phyloP scores from a whole-genome alignment of 1,284 basidiomycete species.

The Anthracocystis panici-leucophaei region DNA sequence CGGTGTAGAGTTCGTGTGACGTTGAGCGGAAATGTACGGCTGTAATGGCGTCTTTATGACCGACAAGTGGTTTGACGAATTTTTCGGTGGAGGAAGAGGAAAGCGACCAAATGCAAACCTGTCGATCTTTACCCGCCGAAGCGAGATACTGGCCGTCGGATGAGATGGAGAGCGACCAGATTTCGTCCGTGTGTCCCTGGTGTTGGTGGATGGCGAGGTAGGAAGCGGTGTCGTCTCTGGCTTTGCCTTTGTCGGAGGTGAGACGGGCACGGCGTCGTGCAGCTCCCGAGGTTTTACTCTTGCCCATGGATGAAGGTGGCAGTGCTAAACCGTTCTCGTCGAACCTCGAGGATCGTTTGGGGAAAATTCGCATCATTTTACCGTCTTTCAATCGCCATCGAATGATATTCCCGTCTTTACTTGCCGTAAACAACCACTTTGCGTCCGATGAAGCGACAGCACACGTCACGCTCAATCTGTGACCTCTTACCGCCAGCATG shows the following conservation, averaged over 20 bases:
- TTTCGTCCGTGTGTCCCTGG: conserved; percentile 85
- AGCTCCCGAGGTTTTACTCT: conserved; percentile 48
- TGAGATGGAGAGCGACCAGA: conserved; percentile 84
- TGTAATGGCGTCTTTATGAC: conserved; percentile 71
- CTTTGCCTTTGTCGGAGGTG: conserved; percentile 4
- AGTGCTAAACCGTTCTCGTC: conserved; percentile 15
- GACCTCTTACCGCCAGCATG: conserved; percentile 75
- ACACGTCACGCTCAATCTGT: conserved; percentile 81
- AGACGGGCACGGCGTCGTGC: conserved; percentile 42
- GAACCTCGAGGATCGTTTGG: conserved; percentile 26
- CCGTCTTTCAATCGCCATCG: conserved; percentile 66
- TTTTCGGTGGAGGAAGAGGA: background rate
- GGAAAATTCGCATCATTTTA: conserved; percentile 53
- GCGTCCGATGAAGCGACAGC: conserved; percentile 80
- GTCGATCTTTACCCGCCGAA: conserved; percentile 85
- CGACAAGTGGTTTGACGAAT: conserved; percentile 81
- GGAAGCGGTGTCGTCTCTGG: conserved; percentile 1
- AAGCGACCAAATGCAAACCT: conserved; percentile 62
- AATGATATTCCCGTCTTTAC: conserved; percentile 64
- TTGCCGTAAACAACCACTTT: conserved; percentile 73
- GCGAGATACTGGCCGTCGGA: conserved; percentile 86
- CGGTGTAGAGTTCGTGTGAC: conserved; percentile 79
- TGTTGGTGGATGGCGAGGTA: conserved; percentile 67
- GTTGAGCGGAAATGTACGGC: conserved; percentile 83
- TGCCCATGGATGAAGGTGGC: background rate